Conservation (phyloP, 2,329 filamentous ascomycete genomes). For the Paecilomyces fulvus region DNA sequence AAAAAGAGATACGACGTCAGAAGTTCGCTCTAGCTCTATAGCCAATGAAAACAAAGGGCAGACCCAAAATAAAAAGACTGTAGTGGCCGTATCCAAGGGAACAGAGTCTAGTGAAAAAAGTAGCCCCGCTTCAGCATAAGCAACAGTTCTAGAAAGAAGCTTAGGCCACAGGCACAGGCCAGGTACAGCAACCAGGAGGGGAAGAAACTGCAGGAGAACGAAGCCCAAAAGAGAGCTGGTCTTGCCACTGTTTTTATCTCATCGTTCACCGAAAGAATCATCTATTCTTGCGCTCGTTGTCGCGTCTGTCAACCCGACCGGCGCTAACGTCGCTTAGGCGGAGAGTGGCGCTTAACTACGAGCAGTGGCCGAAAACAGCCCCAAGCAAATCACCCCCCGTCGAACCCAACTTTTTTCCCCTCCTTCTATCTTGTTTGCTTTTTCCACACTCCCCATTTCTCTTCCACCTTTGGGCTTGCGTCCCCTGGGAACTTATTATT, state of each 20-base stretch:
- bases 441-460: slow-evolving; percentile 11
- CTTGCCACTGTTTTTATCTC: not conserved
- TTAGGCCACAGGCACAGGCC: not conserved
- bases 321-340: slow-evolving; percentile 19
- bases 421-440: slow-evolving; percentile 3
- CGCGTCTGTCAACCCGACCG: not conserved
- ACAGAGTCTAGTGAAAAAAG: slow-evolving; percentile 1
- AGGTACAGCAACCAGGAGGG: not conserved
- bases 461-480: slow-evolving; percentile 6
- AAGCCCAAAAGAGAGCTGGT: not conserved
- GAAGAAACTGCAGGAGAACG: not conserved
- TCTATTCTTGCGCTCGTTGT: not conserved
- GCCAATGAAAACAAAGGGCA: not conserved
- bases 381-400: slow-evolving; percentile 9
- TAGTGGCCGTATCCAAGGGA: slow-evolving; percentile 1
- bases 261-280: not conserved
- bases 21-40: not conserved
- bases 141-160: not conserved
- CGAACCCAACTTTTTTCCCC: slow-evolving; percentile 10
- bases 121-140: not conserved
- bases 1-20: not conserved
- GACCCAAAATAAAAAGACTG: not conserved
- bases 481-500: slow-evolving; percentile 2
- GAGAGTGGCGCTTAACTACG: slow-evolving; percentile 15
- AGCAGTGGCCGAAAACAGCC: slow-evolving; percentile 12